A percentile compares a stretch with the other conserved stretches of the same genome.
These are phyloP conservation scores for Monosporozyma aquatica DNA, from an alignment of 805 yeast species.

Conservation along the genomic window DNA sequence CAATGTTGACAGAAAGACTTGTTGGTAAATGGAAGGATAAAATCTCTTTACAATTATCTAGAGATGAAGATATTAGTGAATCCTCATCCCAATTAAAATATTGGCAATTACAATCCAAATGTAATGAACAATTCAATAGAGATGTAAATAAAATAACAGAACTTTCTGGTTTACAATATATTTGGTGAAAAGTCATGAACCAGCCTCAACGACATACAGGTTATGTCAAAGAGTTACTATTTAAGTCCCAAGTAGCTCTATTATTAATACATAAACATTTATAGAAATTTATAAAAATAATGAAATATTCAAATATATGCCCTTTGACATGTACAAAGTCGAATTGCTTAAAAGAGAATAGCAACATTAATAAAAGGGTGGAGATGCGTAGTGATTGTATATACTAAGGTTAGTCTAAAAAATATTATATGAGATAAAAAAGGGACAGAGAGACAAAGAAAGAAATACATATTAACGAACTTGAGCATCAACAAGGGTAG, in stretches of 20 bases:
- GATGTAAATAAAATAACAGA: slow-evolving; percentile 10
- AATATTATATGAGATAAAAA: neutral
- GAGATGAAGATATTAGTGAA: slow-evolving; percentile 17
- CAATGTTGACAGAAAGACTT: slow-evolving; percentile 15
- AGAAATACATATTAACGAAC: slow-evolving; percentile 47
- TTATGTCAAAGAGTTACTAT: no score
- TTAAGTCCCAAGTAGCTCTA: no score
- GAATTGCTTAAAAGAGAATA: no score
- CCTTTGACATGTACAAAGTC: no score
- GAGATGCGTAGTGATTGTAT: neutral
- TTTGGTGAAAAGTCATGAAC: no score
- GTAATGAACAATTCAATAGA: slow-evolving; percentile 17
- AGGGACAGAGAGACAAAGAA: neutral
- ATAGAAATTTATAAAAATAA: no score
- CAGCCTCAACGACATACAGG: no score
- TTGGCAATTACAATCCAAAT: slow-evolving; percentile 21
- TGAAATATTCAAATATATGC: no score
- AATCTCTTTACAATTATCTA: slow-evolving; percentile 18
- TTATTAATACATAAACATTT: no score
- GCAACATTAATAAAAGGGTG: no score
- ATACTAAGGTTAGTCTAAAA: no score
- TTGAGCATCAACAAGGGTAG: slow-evolving; percentile 62
- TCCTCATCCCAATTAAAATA: slow-evolving; percentile 20
- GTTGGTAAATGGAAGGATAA: slow-evolving; percentile 22
- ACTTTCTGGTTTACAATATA: neutral